Conservation (phyloP, 305 asterid genomes). For the Solanum hybrid region DNA sequence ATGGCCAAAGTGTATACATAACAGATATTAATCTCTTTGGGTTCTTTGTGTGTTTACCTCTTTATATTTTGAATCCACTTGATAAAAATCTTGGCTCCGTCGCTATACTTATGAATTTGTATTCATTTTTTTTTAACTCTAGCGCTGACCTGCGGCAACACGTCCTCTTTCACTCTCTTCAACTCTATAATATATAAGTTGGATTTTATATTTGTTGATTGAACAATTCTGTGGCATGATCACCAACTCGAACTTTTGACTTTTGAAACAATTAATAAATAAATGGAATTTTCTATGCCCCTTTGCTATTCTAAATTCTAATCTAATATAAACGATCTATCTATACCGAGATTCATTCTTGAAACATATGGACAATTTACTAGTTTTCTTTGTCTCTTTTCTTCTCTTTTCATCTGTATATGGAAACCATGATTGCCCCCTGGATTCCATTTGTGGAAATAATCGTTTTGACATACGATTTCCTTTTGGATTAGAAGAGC, state of each 20-base stretch:
- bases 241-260: not conserved
- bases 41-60: not conserved
- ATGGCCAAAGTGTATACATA: not conserved
- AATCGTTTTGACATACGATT: slow-evolving; percentile 29
- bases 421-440: slow-evolving; percentile 22
- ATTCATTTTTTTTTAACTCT: not conserved
- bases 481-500: slow-evolving; percentile 31
- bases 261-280: not conserved
- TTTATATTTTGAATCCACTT: not conserved
- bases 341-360: not conserved
- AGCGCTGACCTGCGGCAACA: not conserved
- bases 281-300: not conserved
- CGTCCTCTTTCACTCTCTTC: not conserved
- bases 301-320: not conserved
- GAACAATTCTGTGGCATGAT: not conserved
- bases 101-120: not conserved
- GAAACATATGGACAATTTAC: slow-evolving; percentile 33
- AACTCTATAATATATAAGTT: not conserved
- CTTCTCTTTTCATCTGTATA: slow-evolving; percentile 15
- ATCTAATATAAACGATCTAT: not conserved
- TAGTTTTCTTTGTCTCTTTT: slow-evolving; percentile 14
- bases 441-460: slow-evolving; percentile 22
- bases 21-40: not conserved
- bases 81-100: not conserved
- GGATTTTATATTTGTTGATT: not conserved